Evolutionary conservation across 148 eudicot species (phyloP).

Genomic region (Vaccinium vitisidaea): DNA sequence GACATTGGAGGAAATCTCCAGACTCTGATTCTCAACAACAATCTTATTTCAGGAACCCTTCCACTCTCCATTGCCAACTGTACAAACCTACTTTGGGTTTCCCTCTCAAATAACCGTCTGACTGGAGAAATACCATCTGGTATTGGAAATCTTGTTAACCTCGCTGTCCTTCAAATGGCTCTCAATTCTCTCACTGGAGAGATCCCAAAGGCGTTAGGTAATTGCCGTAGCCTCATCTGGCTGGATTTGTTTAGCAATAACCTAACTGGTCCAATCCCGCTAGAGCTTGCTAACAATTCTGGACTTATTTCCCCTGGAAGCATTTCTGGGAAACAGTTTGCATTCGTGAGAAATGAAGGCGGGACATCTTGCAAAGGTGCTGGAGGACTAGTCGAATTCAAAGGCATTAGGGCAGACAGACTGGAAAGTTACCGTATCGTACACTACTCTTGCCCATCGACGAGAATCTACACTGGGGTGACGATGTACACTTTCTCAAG

Average conservation of each 20-base stretch:
- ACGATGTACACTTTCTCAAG: constrained; percentile 44
- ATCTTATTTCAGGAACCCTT: constrained; percentile 62
- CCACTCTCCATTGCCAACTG: constrained; percentile 68
- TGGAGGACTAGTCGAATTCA: constrained; percentile 51
- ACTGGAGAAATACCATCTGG: constrained; percentile 42
- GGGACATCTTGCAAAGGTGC: constrained; percentile 55
- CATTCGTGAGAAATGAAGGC: constrained; percentile 57
- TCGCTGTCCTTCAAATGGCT: constrained; percentile 57
- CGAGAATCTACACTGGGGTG: constrained; percentile 43
- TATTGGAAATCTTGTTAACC: constrained; percentile 46
- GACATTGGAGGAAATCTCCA: constrained; percentile 55
- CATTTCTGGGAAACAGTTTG: constrained; percentile 51
- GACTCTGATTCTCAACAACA: constrained; percentile 78
- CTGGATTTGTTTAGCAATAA: constrained; percentile 58
- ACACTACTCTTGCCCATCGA: constrained; percentile 47
- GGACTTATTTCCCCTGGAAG: constrained; percentile 47
- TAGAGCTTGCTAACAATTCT: constrained; percentile 36
- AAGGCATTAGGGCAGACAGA: constrained; percentile 42
- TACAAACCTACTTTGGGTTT: constrained; percentile 79
- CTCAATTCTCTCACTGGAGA: constrained; percentile 47
- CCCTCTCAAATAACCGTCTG: constrained; percentile 66
- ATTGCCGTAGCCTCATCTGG: constrained; percentile 50
- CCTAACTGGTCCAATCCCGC: constrained; percentile 39
- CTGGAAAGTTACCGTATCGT: constrained; percentile 39
- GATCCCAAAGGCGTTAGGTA: constrained; percentile 45